Percentiles rank a stretch among this genome's conserved stretches.
Conservation (phyloP, 2,329 filamentous ascomycete species). For the Exophiala spinifera region DNA sequence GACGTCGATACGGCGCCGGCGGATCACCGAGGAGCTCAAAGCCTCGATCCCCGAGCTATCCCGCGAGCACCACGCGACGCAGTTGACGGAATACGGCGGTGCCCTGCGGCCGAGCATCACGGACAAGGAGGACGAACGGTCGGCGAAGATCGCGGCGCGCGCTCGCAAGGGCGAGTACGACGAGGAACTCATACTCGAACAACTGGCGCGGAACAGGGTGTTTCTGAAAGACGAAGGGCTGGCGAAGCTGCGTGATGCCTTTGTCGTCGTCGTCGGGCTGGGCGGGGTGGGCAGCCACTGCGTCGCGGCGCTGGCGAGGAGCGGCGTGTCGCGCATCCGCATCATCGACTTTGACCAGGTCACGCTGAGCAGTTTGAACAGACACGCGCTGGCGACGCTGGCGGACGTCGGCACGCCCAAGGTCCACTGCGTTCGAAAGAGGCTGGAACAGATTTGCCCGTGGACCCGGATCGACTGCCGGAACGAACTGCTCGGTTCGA, state of each 20-base stretch:
- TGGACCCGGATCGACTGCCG: constrained; percentile 88
- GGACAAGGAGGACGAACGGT: constrained; percentile 54
- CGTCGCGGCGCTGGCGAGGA: constrained; percentile 77
- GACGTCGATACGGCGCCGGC: constrained; percentile 54
- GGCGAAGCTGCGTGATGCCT: constrained; percentile 71
- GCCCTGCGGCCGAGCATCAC: constrained; percentile 30
- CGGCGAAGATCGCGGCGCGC: constrained; percentile 56
- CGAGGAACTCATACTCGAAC: constrained; percentile 84
- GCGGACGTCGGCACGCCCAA: constrained; percentile 92
- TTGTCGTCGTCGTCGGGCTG: constrained; percentile 86
- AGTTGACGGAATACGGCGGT: constrained; percentile 51
- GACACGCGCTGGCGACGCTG: constrained; percentile 92
- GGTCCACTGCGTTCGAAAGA: constrained; percentile 75
- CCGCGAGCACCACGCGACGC: constrained; percentile 26
- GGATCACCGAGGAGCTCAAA: constrained; percentile 57
- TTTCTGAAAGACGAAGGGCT: constrained; percentile 84
- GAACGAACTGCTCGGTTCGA: constrained; percentile 75
- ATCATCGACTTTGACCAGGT: constrained; percentile 98
- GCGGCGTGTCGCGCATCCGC: constrained; percentile 81
- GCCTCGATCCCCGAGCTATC: constrained; percentile 49
- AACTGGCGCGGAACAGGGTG: constrained; percentile 86
- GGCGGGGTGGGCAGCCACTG: constrained; percentile 95
- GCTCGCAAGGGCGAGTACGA: constrained; percentile 64
- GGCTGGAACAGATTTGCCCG: constrained; percentile 81
- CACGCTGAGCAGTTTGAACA: constrained; percentile 85